Conservation (phyloP, 2,329 filamentous ascomycete genomes). For the Xenoacremonium recifei region DNA sequence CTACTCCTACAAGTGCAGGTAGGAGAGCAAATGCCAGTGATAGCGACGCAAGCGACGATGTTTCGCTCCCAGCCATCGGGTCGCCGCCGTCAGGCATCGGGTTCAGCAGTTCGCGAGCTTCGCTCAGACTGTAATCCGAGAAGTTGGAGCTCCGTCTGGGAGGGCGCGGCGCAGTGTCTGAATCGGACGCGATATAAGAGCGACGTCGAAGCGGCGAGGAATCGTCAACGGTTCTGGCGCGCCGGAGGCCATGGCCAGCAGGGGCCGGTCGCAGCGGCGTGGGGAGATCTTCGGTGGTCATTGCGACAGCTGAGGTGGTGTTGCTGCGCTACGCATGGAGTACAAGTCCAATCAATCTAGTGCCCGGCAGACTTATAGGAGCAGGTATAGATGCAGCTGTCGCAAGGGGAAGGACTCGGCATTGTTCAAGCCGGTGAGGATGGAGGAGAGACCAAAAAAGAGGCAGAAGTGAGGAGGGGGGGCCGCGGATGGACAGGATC, state of each 20-base stretch:
- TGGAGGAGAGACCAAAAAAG: too few relatives aligned
- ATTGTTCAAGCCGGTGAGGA: too few relatives aligned
- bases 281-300: too few relatives aligned
- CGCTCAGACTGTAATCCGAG: conserved; percentile 71
- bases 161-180: conserved; percentile 24
- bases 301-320: too few relatives aligned
- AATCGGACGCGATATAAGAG: conserved; percentile 24
- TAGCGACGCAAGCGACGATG: conserved; percentile 74
- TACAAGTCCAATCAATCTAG: too few relatives aligned
- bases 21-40: conserved; percentile 81
- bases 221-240: conserved; percentile 41
- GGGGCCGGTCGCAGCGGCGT: not conserved
- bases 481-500: too few relatives aligned
- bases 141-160: conserved; percentile 74
- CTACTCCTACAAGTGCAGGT: conserved; percentile 78
- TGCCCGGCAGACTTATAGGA: too few relatives aligned
- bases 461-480: too few relatives aligned
- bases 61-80: conserved; percentile 38
- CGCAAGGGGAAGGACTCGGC: too few relatives aligned
- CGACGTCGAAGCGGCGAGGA: conserved; percentile 13
- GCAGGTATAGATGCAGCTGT: too few relatives aligned
- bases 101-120: conserved; percentile 68
- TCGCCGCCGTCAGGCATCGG: conserved; percentile 34
- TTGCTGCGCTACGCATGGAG: too few relatives aligned
- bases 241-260: conserved; percentile 39